phyloP scores from a whole-genome alignment of 2,329 filamentous ascomycete genomes.

The Ophiosphaerella herpotricha region DNA sequence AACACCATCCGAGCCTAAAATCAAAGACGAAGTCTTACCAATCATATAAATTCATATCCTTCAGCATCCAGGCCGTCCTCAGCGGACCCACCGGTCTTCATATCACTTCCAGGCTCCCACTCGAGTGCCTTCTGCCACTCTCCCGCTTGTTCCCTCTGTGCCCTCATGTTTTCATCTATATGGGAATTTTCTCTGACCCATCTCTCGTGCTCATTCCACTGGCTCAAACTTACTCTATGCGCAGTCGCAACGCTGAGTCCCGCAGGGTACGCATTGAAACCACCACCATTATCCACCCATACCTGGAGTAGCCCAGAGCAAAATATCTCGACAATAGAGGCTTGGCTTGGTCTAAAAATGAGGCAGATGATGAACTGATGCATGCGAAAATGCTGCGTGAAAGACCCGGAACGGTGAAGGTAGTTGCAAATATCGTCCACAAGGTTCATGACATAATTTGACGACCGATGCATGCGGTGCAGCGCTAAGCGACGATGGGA shows the following conservation, averaged over 20 bases:
- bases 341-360: slow-evolving; percentile 29
- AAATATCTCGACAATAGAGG: slow-evolving; percentile 36
- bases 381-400: slow-evolving; percentile 29
- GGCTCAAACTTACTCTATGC: slow-evolving; percentile 6
- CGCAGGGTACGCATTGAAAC: slow-evolving; percentile 36
- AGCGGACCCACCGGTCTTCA: no score
- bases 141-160: slow-evolving; percentile 16
- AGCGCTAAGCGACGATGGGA: slow-evolving; percentile 23
- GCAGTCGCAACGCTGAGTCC: slow-evolving; percentile 29
- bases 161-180: slow-evolving; percentile 14
- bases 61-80: no score
- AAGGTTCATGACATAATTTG: slow-evolving; percentile 39
- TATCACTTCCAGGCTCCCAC: slow-evolving; percentile 6
- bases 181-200: slow-evolving; percentile 12
- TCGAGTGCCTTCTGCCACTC: slow-evolving; percentile 27
- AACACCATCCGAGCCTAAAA: no score
- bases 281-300: slow-evolving; percentile 32
- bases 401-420: slow-evolving; percentile 3
- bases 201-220: slow-evolving; percentile 23
- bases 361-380: slow-evolving; percentile 35
- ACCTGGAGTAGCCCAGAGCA: slow-evolving; percentile 33
- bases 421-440: slow-evolving; percentile 32
- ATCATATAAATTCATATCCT: no score
- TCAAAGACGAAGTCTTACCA: no score
- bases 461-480: slow-evolving; percentile 27